Conservation (phyloP, 331 rosid species). For the Acacia concinna region DNA sequence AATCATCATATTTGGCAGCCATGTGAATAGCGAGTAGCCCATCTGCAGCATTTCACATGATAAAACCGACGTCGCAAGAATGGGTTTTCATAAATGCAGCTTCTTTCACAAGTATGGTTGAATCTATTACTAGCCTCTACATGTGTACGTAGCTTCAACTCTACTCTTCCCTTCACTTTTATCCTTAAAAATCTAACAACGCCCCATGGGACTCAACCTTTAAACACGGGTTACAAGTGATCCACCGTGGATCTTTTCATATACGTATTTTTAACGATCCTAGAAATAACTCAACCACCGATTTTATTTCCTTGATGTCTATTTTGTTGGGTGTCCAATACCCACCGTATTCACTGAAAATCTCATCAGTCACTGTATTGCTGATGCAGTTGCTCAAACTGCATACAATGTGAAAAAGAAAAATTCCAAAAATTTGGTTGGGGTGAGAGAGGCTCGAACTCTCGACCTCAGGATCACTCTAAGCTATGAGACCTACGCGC, state of each 20-base stretch:
- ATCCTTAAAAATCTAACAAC: neutral
- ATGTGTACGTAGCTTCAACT: neutral
- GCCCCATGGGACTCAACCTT: neutral
- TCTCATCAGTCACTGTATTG: neutral
- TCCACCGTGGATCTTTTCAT: neutral
- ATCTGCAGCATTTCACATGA: conserved; percentile 17
- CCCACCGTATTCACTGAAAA: neutral
- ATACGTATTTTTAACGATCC: neutral
- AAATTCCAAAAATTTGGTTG: neutral
- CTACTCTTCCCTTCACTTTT: neutral
- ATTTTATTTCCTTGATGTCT: neutral
- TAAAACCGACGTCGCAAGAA: neutral
- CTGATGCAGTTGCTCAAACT: neutral
- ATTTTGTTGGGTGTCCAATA: neutral
- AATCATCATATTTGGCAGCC: neutral
- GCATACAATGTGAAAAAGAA: too few species aligned
- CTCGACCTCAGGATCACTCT: conserved; percentile 85
- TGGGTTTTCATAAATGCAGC: conserved; percentile 12
- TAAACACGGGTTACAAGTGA: neutral
- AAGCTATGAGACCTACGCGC: conserved; percentile 92
- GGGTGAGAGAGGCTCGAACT: conserved; percentile 87
- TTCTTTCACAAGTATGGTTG: neutral
- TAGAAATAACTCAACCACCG: neutral
- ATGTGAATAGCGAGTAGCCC: neutral
- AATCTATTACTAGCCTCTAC: neutral